Evolutionary conservation across 1,139 yeast genomes (phyloP).

Genomic region (Zygosaccharomyces sapae): DNA sequence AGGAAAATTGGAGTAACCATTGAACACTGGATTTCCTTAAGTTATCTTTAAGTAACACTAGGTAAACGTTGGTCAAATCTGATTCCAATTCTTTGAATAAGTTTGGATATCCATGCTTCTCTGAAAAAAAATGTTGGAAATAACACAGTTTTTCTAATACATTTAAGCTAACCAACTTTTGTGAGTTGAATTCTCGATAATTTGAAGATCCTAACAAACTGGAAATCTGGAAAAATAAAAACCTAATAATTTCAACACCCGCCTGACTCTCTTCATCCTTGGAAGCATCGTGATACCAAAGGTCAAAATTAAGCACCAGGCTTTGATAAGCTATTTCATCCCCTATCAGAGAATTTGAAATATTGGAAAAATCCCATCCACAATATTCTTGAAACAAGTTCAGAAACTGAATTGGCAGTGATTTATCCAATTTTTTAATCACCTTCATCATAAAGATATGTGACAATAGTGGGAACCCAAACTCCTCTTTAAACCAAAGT

Average conservation of each 20-base stretch:
- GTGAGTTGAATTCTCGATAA: slow-evolving; percentile 46
- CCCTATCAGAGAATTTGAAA: slow-evolving; percentile 44
- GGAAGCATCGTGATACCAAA: slow-evolving; percentile 41
- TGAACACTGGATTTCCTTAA: slow-evolving; percentile 41
- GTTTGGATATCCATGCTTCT: slow-evolving; percentile 38
- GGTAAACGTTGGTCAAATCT: slow-evolving; percentile 39
- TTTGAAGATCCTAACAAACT: slow-evolving; percentile 51
- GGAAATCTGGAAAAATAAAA: slow-evolving; percentile 53
- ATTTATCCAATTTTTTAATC: slow-evolving; percentile 19
- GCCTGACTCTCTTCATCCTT: slow-evolving; percentile 15
- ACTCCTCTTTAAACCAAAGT: slow-evolving; percentile 19
- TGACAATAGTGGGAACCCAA: slow-evolving; percentile 25
- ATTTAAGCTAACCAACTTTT: slow-evolving; percentile 51
- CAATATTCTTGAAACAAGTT: slow-evolving; percentile 42
- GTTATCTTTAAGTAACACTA: slow-evolving; percentile 39
- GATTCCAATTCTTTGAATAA: slow-evolving; percentile 39
- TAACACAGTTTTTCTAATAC: slow-evolving; percentile 51
- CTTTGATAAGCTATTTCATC: slow-evolving; percentile 45
- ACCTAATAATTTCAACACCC: slow-evolving; percentile 45
- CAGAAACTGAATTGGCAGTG: slow-evolving; percentile 36
- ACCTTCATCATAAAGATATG: slow-evolving; percentile 30
- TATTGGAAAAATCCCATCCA: slow-evolving; percentile 44
- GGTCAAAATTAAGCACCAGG: slow-evolving; percentile 46
- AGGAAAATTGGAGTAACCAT: slow-evolving; percentile 42
- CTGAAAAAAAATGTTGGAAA: slow-evolving; percentile 32